Conservation (phyloP, 140 eudicot genomes). For the Oenanthe javanica region DNA sequence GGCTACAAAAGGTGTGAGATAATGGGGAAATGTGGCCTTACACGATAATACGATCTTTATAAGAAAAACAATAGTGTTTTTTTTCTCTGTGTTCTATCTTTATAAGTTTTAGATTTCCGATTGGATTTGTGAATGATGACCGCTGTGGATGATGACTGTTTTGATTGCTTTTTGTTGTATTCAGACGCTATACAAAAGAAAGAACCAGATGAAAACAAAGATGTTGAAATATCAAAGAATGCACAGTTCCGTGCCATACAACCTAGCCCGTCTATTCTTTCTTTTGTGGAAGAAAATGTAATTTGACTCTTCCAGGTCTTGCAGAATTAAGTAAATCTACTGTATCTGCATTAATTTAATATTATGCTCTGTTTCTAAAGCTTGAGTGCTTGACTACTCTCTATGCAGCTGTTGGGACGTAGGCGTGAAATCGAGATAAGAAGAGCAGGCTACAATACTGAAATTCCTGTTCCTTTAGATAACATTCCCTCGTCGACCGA, state of each 20-base stretch:
- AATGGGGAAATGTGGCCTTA: neutral
- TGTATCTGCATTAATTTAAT: neutral
- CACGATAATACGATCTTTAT: neutral
- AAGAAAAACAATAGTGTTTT: neutral
- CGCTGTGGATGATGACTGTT: neutral
- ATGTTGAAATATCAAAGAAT: constrained; percentile 58
- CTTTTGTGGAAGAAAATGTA: constrained; percentile 92
- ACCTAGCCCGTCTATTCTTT: constrained; percentile 65
- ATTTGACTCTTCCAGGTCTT: constrained; percentile 8
- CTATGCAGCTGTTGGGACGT: constrained; percentile 71
- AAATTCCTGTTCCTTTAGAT: constrained; percentile 77
- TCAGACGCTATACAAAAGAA: constrained; percentile 25
- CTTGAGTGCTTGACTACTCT: constrained; percentile 14
- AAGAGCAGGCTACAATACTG: constrained; percentile 80
- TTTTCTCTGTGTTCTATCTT: neutral
- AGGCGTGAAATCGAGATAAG: constrained; percentile 78
- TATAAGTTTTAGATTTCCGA: neutral
- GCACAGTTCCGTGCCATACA: constrained; percentile 94
- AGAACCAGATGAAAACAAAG: constrained; percentile 32
- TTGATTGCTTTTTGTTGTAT: neutral
- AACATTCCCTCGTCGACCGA: constrained; percentile 66
- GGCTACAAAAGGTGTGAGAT: neutral
- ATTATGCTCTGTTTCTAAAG: neutral
- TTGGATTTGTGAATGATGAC: neutral
- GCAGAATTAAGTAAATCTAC: constrained; percentile 7